These are phyloP conservation scores for Cardiospermum halicacabum DNA, from an alignment of 345 rosid genomes.

Conservation along the genomic window DNA sequence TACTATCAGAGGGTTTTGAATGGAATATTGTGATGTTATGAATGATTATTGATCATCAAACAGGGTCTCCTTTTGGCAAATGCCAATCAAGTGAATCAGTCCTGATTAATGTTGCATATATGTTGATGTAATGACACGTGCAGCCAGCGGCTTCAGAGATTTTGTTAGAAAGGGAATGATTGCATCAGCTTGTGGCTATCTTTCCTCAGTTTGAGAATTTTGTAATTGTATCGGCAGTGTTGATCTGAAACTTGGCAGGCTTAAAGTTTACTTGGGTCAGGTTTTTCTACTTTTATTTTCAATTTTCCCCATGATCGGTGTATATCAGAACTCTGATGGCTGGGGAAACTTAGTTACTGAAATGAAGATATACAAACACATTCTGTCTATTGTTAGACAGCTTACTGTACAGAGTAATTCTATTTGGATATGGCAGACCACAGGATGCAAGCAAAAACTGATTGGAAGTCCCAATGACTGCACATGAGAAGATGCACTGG, in stretches of 20 bases:
- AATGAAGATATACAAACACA: slow-evolving; percentile 14
- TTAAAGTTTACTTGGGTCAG: slow-evolving; percentile 16
- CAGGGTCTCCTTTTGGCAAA: slow-evolving; percentile 14
- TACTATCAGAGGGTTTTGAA: slow-evolving; percentile 95
- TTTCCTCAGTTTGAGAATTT: slow-evolving; percentile 23
- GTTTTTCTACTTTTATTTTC: slow-evolving; percentile 5
- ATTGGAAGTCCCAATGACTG: not conserved
- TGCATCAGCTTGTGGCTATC: slow-evolving; percentile 22
- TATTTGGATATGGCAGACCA: slow-evolving; percentile 12
- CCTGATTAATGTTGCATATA: slow-evolving; percentile 1
- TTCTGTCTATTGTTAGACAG: slow-evolving; percentile 16
- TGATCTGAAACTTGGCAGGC: slow-evolving; percentile 23
- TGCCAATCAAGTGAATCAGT: slow-evolving; percentile 21
- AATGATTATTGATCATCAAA: slow-evolving; percentile 12
- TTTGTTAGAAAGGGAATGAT: slow-evolving; percentile 9
- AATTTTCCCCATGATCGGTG: slow-evolving; percentile 14
- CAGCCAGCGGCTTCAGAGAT: slow-evolving; percentile 13
- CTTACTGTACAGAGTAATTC: slow-evolving; percentile 41
- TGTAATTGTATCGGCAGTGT: slow-evolving; percentile 30
- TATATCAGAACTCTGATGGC: slow-evolving; percentile 13
- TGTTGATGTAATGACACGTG: slow-evolving; percentile 2
- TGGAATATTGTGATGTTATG: slow-evolving; percentile 73
- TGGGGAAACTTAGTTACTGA: slow-evolving; percentile 20
- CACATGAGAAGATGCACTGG: slow-evolving; percentile 1
- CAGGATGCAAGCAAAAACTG: not conserved